Evolutionary conservation across 148 eudicot species (phyloP).

Genomic region (Nepenthes mirabilis): DNA sequence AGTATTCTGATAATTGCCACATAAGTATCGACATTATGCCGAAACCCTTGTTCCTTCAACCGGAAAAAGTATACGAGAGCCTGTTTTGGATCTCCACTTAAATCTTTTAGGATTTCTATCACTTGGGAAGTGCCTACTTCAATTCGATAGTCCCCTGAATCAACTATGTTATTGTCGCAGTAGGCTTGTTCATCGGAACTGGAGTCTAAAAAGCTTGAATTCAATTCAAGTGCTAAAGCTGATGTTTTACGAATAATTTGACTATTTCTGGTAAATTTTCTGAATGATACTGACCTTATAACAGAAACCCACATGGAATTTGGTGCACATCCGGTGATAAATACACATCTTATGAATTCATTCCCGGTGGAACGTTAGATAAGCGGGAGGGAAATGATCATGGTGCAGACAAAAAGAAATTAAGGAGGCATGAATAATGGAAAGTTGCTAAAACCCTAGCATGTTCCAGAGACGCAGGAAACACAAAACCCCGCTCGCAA

Average conservation of each 20-base stretch:
- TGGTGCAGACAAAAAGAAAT: no score
- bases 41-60: conserved; percentile 39
- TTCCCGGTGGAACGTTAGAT: no score
- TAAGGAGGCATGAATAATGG: no score
- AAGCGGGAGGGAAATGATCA: no score
- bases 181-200: conserved; percentile 28
- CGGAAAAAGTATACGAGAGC: conserved; percentile 33
- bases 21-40: conserved; percentile 34
- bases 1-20: conserved; percentile 35
- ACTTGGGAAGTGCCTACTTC: conserved; percentile 25
- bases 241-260: conserved; percentile 23
- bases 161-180: background rate
- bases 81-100: conserved; percentile 28
- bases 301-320: conserved; percentile 28
- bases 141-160: conserved; percentile 6
- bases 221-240: conserved; percentile 22
- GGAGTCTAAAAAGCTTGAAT: conserved; percentile 24
- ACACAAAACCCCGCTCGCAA: no score
- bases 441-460: no score
- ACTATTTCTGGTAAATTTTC: conserved; percentile 6
- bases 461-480: no score
- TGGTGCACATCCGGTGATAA: background rate
- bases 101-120: conserved; percentile 15
- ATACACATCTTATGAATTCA: no score
- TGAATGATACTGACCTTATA: conserved; percentile 25